phyloP scores from a whole-genome alignment of 768 basidiomycete genomes.

The Tricholoma terreum region DNA sequence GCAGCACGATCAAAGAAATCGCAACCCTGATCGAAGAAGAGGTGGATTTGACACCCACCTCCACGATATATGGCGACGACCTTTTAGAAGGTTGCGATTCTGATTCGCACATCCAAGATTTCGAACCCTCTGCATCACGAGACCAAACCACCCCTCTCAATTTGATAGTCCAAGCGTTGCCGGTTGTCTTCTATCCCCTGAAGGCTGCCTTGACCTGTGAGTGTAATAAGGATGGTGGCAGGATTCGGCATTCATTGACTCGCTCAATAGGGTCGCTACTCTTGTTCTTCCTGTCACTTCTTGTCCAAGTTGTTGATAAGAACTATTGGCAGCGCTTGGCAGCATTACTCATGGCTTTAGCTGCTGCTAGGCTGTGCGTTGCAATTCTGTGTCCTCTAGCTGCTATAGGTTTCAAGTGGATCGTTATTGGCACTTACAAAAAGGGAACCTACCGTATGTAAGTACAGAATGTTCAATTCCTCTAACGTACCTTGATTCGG shows the following conservation, averaged over 20 bases:
- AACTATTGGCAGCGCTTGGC: conserved; percentile 33
- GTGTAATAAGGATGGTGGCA: conserved; percentile 3
- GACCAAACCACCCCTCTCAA: conserved; percentile 36
- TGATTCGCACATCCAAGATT: no score
- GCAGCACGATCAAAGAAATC: conserved; percentile 41
- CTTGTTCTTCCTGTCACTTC: conserved; percentile 34
- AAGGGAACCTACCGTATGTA: conserved; percentile 36
- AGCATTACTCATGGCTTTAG: conserved; percentile 33
- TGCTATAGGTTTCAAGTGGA: conserved; percentile 45
- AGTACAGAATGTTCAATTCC: conserved; percentile 8
- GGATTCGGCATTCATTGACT: background rate
- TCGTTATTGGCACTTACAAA: conserved; percentile 41
- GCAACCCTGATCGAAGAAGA: conserved; percentile 34
- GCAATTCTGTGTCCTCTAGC: conserved; percentile 36
- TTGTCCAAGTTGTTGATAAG: conserved; percentile 25
- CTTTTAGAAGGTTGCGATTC: no score
- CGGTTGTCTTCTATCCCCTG: conserved; percentile 40
- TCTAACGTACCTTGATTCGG: no score
- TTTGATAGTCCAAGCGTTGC: conserved; percentile 40
- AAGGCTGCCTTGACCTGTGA: conserved; percentile 41
- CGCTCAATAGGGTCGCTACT: conserved; percentile 35
- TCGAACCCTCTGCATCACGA: conserved; percentile 15
- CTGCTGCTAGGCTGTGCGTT: conserved; percentile 30
- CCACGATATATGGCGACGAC: conserved; percentile 21
- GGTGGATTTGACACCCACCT: conserved; percentile 11